Evolutionary conservation across 176 grass and related monocot species (phyloP), one percentile per base, ranked within the genome.

Genomic region (Cenchrus americanus): DNA sequence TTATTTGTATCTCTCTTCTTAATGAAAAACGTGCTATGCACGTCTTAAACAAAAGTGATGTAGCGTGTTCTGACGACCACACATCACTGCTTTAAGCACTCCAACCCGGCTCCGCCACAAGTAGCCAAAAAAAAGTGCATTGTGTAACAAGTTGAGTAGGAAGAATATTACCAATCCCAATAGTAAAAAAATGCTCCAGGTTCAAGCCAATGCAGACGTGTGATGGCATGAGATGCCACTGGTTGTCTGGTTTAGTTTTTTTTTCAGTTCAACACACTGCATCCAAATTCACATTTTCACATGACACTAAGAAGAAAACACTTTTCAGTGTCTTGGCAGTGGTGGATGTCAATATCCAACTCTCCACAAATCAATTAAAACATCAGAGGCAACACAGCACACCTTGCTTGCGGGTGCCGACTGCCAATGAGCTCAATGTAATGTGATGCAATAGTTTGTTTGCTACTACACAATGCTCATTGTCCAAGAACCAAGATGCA

Each of bases 381-480:
- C 37, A 52, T 54, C 73, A 47, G 8, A 87, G 51, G 83, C 57
- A 71, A 68, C 43, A 69, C 71, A 17, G 13, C 84, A 54, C 69
- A 24, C 75, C 80, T 87, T 87, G 80, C 66, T 81, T 81, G 65
- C 46, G 27, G 69, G 69, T 75, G 81, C 65, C 48, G 22, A 51
- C 78, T 66, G 60, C 85, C 71, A 7, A 75, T 19, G 49, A 7
- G 27, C 59, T 66, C 17, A 17, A 37, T 46, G 34, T 57, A 60
- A 82, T 73, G 42, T 3, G 23, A 61, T 61, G n/a, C 42, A 72
- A 83, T 63, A 30, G 40, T 65, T 18, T 30, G 12, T 11, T 60
- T 61, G 15, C 32, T 27, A 58, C 65, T 69, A 69, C 89, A 90
- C 89, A 80, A 50, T 52, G 82, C 71, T 83, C 30, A 82, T 82